Conservation (phyloP, 2,329 filamentous ascomycete genomes). For the Cercospora zeina region DNA sequence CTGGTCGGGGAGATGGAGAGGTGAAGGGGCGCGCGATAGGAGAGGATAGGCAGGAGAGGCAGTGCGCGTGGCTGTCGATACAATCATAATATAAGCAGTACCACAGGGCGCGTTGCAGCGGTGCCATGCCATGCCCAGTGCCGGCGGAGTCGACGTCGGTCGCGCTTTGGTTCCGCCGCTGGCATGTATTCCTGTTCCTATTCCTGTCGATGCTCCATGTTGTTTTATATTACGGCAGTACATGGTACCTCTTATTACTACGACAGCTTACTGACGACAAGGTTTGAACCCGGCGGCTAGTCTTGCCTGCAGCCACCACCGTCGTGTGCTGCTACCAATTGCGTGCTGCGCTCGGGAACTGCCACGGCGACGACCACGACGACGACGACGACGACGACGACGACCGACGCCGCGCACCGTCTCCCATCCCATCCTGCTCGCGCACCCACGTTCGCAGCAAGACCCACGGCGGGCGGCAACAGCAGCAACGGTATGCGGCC, state of each 20-base stretch:
- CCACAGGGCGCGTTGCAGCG: slow-evolving; percentile 1
- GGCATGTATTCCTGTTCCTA: not conserved
- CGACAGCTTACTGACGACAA: slow-evolving; percentile 7
- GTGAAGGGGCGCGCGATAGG: not conserved
- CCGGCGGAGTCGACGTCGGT: not conserved
- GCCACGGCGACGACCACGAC: not conserved
- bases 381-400: not conserved
- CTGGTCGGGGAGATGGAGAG: not conserved
- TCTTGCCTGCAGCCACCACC: slow-evolving; percentile 1
- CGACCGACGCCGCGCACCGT: not conserved
- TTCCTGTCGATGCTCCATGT: not conserved
- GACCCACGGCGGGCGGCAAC: not conserved
- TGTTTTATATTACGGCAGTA: not conserved
- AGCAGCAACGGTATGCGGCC: slow-evolving; percentile 4
- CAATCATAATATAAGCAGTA: not conserved
- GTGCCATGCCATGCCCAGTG: no score
- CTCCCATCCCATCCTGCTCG: not conserved
- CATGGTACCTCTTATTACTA: not conserved
- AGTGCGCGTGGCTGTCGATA: not conserved
- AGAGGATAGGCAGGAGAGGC: not conserved
- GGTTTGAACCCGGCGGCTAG: slow-evolving; percentile 3
- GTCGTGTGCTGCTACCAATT: not conserved
- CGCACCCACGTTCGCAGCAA: not conserved
- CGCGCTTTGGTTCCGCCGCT: not conserved
- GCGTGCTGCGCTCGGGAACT: not conserved